phyloP scores from a whole-genome alignment of 139 green algal species.

The Astrephomene gubernaculifera region DNA sequence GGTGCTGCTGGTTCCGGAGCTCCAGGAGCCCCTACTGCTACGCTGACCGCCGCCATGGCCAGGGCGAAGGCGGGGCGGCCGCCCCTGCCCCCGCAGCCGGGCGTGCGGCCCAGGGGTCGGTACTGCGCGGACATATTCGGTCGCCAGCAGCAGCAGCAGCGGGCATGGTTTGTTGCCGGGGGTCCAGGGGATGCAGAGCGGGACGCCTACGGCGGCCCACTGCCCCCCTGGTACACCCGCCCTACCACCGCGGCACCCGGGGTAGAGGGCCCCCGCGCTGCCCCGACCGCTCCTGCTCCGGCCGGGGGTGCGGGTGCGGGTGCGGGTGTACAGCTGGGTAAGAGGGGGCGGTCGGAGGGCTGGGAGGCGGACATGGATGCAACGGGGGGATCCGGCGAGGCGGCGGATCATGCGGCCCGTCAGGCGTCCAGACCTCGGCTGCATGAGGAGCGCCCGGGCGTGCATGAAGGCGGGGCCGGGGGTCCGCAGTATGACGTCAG shows the following conservation, averaged over 20 bases:
- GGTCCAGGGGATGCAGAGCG: not conserved
- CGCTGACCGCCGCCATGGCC: too few relatives aligned
- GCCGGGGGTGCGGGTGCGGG: not conserved
- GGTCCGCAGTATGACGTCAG: too few relatives aligned
- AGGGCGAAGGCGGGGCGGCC: not conserved
- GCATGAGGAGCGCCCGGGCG: not conserved
- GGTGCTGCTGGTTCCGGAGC: not conserved
- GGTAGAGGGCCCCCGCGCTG: not conserved
- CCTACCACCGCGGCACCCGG: not conserved
- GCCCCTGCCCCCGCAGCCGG: not conserved
- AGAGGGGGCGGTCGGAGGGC: not conserved
- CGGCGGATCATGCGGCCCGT: not conserved
- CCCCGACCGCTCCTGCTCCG: not conserved
- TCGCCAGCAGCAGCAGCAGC: not conserved
- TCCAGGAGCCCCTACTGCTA: not conserved
- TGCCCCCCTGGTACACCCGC: constrained; percentile 18
- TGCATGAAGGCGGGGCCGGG: too few relatives aligned
- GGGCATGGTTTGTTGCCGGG: too few relatives aligned
- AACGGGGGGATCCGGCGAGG: not conserved
- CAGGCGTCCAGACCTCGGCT: not conserved
- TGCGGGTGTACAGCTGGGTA: not conserved
- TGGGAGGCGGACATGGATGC: not conserved
- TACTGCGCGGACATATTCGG: not conserved
- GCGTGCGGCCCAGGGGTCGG: not conserved
- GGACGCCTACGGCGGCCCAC: not conserved